Evolutionary conservation across 192 early-diverging fungal species (phyloP).

Genomic region (Spizellomyces sp.): DNA sequence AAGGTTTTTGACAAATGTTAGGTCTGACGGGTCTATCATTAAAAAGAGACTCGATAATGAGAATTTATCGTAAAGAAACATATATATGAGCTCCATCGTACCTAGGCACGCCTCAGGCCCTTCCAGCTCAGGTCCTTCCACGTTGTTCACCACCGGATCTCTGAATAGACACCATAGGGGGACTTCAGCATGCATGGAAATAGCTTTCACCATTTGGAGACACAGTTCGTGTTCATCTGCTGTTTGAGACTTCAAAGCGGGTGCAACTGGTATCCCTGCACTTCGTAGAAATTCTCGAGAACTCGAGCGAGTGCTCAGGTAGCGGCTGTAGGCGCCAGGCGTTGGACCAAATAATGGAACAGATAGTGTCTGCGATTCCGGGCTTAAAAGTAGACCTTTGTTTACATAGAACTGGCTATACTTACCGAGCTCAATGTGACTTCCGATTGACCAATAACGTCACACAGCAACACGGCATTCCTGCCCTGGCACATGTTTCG

Average conservation of each 20-base stretch:
- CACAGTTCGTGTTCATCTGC: slow-evolving; percentile 17
- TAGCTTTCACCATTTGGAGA: slow-evolving; percentile 21
- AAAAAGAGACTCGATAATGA: neutral
- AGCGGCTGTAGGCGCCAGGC: slow-evolving; percentile 21
- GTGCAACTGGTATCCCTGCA: slow-evolving; percentile 14
- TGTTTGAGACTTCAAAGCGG: slow-evolving; percentile 15
- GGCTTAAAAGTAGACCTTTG: neutral
- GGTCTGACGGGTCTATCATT: slow-evolving; percentile 2
- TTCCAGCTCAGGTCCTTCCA: slow-evolving; percentile 2
- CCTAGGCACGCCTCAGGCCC: slow-evolving; percentile 27
- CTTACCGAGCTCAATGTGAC: slow-evolving; percentile 31
- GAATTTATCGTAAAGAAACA: neutral
- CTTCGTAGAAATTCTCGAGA: slow-evolving; percentile 16
- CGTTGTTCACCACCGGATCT: slow-evolving; percentile 1
- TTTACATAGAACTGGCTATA: neutral
- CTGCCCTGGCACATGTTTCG: slow-evolving; percentile 19
- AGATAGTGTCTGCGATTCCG: neutral
- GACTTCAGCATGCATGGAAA: slow-evolving; percentile 24
- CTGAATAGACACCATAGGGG: slow-evolving; percentile 10
- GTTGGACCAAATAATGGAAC: slow-evolving; percentile 31
- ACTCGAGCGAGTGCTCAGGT: slow-evolving; percentile 11
- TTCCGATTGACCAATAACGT: slow-evolving; percentile 25
- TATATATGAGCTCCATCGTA: neutral
- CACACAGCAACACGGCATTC: slow-evolving; percentile 19
- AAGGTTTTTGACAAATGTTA: slow-evolving; percentile 21